Evolutionary conservation across 1,284 basidiomycete species (phyloP), one percentile per base, ranked within the genome.

Genomic region (Mycena citricolor): DNA sequence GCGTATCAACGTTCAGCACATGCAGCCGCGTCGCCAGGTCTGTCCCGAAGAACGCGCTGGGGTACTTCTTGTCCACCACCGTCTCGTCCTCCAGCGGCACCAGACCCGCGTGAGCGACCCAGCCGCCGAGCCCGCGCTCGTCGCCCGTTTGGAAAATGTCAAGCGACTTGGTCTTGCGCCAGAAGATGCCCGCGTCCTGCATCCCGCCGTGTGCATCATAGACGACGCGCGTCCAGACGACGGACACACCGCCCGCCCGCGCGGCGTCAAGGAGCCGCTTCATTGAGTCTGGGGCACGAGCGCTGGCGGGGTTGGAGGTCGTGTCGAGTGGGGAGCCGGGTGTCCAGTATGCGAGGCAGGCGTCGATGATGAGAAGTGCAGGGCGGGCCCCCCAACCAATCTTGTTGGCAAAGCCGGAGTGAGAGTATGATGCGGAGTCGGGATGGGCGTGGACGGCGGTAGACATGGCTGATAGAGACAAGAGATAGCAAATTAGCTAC

Each of bases 31-130:
- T 42, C 7, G 33, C 38, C 26, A 54, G 28, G 11, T 38, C 42
- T 12, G 52, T 54, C 3, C 52, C 49, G 20, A 54, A 51, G 35
- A 54, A 54, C 14, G 52, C 52, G 38, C 49, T 51, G 2, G 52
- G 41, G 38, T 54, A 51, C 32, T 54, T 45, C 38, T 54, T 54
- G 17, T 38, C n/a, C 11, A 54, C 34, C 7, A 51, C 33, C 2
- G 32, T 32, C 32, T 54, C 49, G 13, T 39, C 36, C 2, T 25
- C 22, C 10, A 26, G 29, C 17, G 46, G 49, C 19, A 33, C 39
- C 5, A 51, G 32, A 8, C 45, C 52, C 13, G 44, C 52, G 1
- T 8, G 12, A n/a, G 21, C 40, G 38, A 51, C 36, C 30, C 44
- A 46, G 5, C 19, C 41, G 31, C 42, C 34, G 10, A 47, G 28